Base-by-base conservation (phyloP, 1,139 yeast species). In the Ogataea hybrid region DNA sequence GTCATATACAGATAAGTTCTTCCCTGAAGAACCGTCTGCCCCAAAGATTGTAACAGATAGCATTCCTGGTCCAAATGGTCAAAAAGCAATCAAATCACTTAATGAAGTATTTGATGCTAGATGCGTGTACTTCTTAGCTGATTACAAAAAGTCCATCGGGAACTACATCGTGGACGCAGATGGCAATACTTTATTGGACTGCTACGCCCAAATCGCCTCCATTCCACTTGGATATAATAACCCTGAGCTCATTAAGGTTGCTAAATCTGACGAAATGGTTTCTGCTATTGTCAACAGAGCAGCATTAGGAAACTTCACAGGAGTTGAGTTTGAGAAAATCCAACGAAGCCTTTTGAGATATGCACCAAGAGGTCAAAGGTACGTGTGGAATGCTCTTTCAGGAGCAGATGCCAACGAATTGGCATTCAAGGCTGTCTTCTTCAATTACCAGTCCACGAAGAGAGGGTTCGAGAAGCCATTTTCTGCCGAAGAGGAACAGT, bases 361-460 rank as follows among this genome's bases (percentile, higher is more conserved):
- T 50, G 89, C 89, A 39, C 90, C 90, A 52, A 76, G 77, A 59
- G 87, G 86, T 47, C 82, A 79, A 63, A 74, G 70, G 56, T 68
- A 75, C 57, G 74, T 76, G 42, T 85, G 90, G 88, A 78, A 86
- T 14, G 90, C 85, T 32, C 70, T 84, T 54, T 77, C 88, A 15
- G 95, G 95, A 47, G 85, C 90, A 23, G 92, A 84, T 61, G 94
- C 94, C 52, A 83, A 82, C 60, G 94, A 84, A 65, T 75, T 83
- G 60, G 94, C 94, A 9, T 84, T 80, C 73, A 84, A 84, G 69
- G 92, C 94, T 41, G 87, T 86, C 8, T 84, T 84, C 63, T 78
- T 84, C 70, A 81, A 83, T 72, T 81, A 82, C 64, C 85, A 81
- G 58, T 66, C 78, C 40, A 68, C 76, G 59, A 70, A 70, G 65